A percentile compares a stretch with the other conserved stretches of the same genome.
These are phyloP conservation scores for Westerdykella sp. DNA, from an alignment of 2,329 filamentous ascomycete species.

Conservation along the genomic window DNA sequence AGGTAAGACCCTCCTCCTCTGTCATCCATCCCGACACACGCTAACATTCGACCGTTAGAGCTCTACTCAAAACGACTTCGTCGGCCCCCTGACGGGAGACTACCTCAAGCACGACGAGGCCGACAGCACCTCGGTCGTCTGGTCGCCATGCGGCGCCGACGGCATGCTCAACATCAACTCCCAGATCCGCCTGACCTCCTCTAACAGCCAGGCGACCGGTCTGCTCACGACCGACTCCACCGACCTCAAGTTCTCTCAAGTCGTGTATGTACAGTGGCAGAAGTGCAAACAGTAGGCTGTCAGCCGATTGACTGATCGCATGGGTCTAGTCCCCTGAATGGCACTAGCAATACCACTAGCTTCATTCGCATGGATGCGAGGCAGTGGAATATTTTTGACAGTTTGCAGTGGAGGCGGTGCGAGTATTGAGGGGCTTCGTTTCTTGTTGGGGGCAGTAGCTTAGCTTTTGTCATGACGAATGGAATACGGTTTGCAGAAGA, in stretches of 20 bases:
- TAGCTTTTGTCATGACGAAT: too few relatives aligned
- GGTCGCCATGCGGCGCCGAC: constrained; percentile 48
- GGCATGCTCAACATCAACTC: constrained; percentile 52
- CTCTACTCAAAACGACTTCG: constrained; percentile 37
- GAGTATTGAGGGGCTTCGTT: not conserved
- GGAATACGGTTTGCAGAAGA: too few relatives aligned
- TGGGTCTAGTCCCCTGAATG: not conserved
- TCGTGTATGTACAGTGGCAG: constrained; percentile 43
- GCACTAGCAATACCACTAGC: not conserved
- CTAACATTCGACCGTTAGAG: constrained; percentile 20
- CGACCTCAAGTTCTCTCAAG: constrained; percentile 43
- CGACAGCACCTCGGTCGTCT: constrained; percentile 43
- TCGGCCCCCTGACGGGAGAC: constrained; percentile 33
- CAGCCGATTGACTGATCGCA: constrained; percentile 7
- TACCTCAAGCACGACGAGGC: constrained; percentile 39
- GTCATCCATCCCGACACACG: not conserved
- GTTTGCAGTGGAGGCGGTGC: constrained; percentile 8
- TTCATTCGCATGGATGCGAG: constrained; percentile 3
- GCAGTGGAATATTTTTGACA: constrained; percentile 1
- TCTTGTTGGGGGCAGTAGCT: not conserved
- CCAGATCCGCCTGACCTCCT: constrained; percentile 39
- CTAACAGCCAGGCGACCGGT: constrained; percentile 30
- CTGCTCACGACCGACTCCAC: constrained; percentile 46
- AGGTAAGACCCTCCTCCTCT: constrained; percentile 25
- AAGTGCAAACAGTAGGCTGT: constrained; percentile 27